Base-by-base conservation (phyloP, 352 stramenopile species). In the Lagenidium sp. region DNA sequence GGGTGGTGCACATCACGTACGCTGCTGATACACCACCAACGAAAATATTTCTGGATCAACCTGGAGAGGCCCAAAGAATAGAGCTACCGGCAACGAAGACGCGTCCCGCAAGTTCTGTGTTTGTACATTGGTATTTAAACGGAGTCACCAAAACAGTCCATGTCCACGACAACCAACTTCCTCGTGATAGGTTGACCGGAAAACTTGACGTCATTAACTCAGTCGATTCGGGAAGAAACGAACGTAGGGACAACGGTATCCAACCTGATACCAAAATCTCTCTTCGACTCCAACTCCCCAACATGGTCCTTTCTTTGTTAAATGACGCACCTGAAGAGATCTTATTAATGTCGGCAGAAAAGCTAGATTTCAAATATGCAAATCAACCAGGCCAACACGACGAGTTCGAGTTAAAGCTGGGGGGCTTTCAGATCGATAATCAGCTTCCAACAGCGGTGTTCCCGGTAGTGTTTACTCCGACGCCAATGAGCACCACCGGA, bases 351-450 rank as follows among this genome's bases (percentile, higher is more conserved):
- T 85, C 78, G 0, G 70, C 78, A 0, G 57, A 85, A 41, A 60
- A 83, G 6, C 55, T 89, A 2, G 71, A 82, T 25, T 59, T 91
- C 25, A 67, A 62, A 7, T 88, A 84, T 29, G 69, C 65, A 2
- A 80, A 81, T 23, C 70, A 69, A 1, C 60, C 74, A 29, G 68
- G 77, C 21, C 75, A 90, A 26, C 76, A 94, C 32, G 77, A 91
- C 36, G 68, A 88, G 40, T 75, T 84, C 19, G 82, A 94, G 51
- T 50, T 93, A 29, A 89, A 89, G 38, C 69, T 94, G 20, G 67
- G 75, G 4, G 82, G 68, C 16, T 75, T 94, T 28, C 81, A 94
- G 55, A 65, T 93, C 0, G 82, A 93, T 38, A 94, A 91, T 26
- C 81, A 94, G 32, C 53, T 89, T 8, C 63, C 53, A 20, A 71